Base-by-base conservation (phyloP, 2,329 filamentous ascomycete genomes). In the Aspergillus pseudoviridinutans region DNA sequence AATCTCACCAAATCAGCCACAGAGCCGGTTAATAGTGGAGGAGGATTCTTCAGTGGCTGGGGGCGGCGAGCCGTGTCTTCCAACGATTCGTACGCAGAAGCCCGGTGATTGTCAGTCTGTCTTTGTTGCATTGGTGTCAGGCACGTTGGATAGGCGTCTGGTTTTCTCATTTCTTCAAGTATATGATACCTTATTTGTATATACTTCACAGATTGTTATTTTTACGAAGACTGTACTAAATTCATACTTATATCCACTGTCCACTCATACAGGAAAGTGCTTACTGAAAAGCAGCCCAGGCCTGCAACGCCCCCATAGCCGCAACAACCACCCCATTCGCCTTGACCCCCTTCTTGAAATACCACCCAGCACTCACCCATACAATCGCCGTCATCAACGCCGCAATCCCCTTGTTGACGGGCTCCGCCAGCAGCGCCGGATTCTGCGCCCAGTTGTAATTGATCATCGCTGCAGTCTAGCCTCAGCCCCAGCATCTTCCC, bases 41-140 rank as follows among this genome's bases (percentile, higher is more conserved):
- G 72, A 4, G 73, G 73, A 3, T 73, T 75, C 57, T 76, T 75
- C 44, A 74, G 71, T 57, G 73, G 73, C 50, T 76, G 74, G 74
- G 68, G 68, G 1, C 66, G 71, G 54, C 68, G 71, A 46, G 61
- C 46, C 4, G 57, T 50, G 1, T 50, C 57, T n/a, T 38, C 57
- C 46, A 53, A 56, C 35, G 57, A 59, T 14, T 50, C 25, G 22
- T 51, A 27, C 27, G 27, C 32, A 17, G 32, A 38, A 38, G 14
- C 32, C 32, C 17, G 6, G 32, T 38, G 32, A 38, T 7, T 12
- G 10, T 17, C 32, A 14, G 32, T 17, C 32, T 35, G 12, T 1
- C 8, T 47, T 25, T 41, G 29, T 25, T 22, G 52, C 32, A 17
- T 54, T 51, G 3, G 24, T 51, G n/a, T 20, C 3, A 41, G 14